Evolutionary conservation across 352 stramenopile species (phyloP), one percentile per base, ranked within the genome.

Genomic region (Salisapilia sapeloensis): DNA sequence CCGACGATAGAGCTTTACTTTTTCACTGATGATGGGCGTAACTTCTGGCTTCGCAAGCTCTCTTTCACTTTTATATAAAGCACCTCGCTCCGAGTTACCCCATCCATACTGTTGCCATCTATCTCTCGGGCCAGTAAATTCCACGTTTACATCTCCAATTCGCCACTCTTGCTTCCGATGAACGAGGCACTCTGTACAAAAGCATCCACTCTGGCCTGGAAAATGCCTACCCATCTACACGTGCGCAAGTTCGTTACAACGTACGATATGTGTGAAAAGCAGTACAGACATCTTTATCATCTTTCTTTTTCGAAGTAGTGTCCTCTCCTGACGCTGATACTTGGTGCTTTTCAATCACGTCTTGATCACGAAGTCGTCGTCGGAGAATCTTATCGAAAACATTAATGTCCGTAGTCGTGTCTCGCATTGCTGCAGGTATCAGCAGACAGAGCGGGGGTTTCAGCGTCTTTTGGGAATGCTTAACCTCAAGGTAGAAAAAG

Each of bases 141-240:
- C 40, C 14, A 52, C 24, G 38, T 87, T 82, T 18, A 80, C 42
- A 40, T 84, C 62, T 27, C 65, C 64, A 24, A 86, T 64, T 33
- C 71, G 53, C 67, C 71, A 84, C 32, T 84, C 67, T 23, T 87
- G 63, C 34, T 74, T 79, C 19, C 62, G 54, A 31, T 77, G 49
- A 12, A 81, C 36, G 12, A 87, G 39, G 34, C 71, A 84, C 27
- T 82, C 65, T 21, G 71, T 38, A 19, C 71, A 86, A 35, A 81
- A 86, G 35, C 71, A 83, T 0, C 71, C 71, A 4, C 66, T 58
- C 48, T 86, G 66, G 0, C 70, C 71, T 4, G 77, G 39, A 32
- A 75, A 41, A 31, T 83, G 63, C 4, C 44, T 46, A 22, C 48
- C 51, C 12, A 60, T 44, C 59, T 66, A 14, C 9, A 41, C n/a